A percentile compares a stretch with the other conserved stretches of the same genome.
These are phyloP conservation scores for Lumnitzera racemosa DNA, from an alignment of 345 rosid genomes.

Conservation along the genomic window DNA sequence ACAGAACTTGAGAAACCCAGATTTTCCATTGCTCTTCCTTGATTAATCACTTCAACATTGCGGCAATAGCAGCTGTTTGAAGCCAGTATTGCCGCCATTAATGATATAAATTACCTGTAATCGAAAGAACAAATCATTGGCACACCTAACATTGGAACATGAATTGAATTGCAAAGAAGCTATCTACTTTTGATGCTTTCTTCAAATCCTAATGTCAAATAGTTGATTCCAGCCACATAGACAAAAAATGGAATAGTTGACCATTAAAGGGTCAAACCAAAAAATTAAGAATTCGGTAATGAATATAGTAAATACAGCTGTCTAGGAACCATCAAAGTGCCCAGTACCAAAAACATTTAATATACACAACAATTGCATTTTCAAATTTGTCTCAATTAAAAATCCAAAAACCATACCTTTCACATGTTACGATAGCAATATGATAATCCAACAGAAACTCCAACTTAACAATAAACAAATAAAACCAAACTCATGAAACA, in stretches of 20 bases:
- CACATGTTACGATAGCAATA: not conserved
- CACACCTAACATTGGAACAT: not conserved
- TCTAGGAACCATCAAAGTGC: no score
- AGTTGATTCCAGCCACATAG: no score
- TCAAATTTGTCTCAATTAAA: not conserved
- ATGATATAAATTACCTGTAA: slow-evolving; percentile 19
- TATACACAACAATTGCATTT: not conserved
- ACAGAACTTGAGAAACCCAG: slow-evolving; percentile 49
- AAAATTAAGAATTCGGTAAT: no score
- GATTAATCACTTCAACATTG: slow-evolving; percentile 20
- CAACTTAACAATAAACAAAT: not conserved
- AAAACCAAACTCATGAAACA: not conserved
- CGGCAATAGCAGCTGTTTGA: slow-evolving; percentile 57
- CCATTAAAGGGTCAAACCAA: no score
- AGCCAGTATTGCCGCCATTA: slow-evolving; percentile 75
- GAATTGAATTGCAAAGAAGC: not conserved
- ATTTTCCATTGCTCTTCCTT: slow-evolving; percentile 33
- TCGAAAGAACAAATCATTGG: not conserved
- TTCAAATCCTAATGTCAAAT: no score
- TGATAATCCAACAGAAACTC: not conserved
- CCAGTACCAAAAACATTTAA: not conserved
- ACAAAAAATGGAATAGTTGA: no score
- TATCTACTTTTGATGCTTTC: no score
- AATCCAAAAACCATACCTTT: not conserved
- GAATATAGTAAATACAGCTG: no score